These are phyloP conservation scores for Edaphochlamys debaryana DNA, from an alignment of 139 green algal species.

Conservation along the genomic window DNA sequence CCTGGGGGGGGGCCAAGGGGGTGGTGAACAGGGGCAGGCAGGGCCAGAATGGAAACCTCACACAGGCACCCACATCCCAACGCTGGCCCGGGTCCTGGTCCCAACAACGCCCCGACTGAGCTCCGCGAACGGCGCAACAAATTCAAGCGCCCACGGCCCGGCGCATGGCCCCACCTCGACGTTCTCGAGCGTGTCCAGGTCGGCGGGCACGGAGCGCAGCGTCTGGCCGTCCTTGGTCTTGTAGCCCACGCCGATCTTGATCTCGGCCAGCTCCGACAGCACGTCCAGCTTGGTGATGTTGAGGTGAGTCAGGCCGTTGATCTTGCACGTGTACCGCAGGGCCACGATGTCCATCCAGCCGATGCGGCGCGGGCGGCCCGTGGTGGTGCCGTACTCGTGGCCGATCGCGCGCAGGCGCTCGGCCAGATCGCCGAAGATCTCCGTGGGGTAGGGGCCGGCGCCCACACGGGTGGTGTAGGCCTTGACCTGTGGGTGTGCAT, in stretches of 20 bases:
- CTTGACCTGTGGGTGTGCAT: conserved; percentile 80
- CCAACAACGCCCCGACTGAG: too few species aligned
- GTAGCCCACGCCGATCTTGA: conserved; percentile 86
- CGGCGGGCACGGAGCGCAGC: conserved; percentile 74
- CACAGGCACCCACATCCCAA: too few species aligned
- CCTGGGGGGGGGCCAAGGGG: conserved; percentile 38
- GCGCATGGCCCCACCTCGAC: too few species aligned
- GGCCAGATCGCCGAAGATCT: conserved; percentile 89
- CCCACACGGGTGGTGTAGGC: conserved; percentile 99
- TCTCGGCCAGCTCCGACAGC: conserved; percentile 84
- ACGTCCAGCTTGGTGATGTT: conserved; percentile 99
- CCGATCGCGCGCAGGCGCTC: conserved; percentile 86
- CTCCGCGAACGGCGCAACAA: too few species aligned
- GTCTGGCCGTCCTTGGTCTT: conserved; percentile 40
- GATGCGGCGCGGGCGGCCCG: conserved; percentile 91
- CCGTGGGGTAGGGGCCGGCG: conserved; percentile 96
- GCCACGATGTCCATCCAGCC: conserved; percentile 98
- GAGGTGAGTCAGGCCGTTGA: conserved; percentile 95
- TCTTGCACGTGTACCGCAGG: conserved; percentile 79
- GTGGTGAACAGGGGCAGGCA: not conserved
- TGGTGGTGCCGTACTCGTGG: conserved; percentile 98
- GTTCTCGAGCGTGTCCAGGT: conserved; percentile 76
- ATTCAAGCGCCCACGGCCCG: too few species aligned
- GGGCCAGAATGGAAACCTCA: not conserved
- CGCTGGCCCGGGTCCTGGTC: too few species aligned